Percentiles rank a stretch among this genome's conserved stretches.
Evolutionary conservation across 1,139 yeast species (phyloP).

Genomic region (Meyerozyma smithsonii): DNA sequence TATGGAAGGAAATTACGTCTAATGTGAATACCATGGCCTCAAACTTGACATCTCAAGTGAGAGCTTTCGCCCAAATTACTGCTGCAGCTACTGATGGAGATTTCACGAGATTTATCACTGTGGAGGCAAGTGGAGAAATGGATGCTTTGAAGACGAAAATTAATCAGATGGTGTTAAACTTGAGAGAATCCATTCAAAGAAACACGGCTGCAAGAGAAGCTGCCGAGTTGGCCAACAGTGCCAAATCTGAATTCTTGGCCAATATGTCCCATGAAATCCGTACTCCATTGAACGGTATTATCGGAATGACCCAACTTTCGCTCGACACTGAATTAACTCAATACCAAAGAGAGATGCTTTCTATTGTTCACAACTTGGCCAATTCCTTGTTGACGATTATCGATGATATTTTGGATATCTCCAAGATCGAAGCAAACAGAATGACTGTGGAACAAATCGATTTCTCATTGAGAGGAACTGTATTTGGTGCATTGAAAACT

Average conservation of each 20-base stretch:
- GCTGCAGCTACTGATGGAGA: constrained; percentile 95
- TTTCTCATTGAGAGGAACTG: constrained; percentile 78
- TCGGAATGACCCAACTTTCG: constrained; percentile 88
- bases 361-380: constrained; percentile 82
- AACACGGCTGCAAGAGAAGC: constrained; percentile 93
- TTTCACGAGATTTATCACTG: constrained; percentile 83
- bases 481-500: constrained; percentile 83
- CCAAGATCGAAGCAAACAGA: constrained; percentile 87
- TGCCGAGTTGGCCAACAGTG: constrained; percentile 83
- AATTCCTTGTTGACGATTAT: constrained; percentile 79
- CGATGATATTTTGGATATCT: constrained; percentile 85
- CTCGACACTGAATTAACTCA: constrained; percentile 83
- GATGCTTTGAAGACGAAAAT: constrained; percentile 87
- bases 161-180: constrained; percentile 84
- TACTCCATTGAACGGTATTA: constrained; percentile 89
- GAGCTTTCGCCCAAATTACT: constrained; percentile 90
- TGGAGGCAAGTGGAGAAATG: constrained; percentile 91
- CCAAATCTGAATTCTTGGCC: constrained; percentile 88
- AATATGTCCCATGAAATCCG: constrained; percentile 90
- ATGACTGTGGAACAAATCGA: constrained; percentile 90
- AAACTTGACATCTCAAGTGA: constrained; percentile 83
- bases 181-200: constrained; percentile 84
- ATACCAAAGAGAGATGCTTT: constrained; percentile 84
- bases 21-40: constrained; percentile 93
- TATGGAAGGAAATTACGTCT: constrained; percentile 91